Evolutionary conservation across 2,329 filamentous ascomycete species (phyloP).

Genomic region (Chaetomium sp.): DNA sequence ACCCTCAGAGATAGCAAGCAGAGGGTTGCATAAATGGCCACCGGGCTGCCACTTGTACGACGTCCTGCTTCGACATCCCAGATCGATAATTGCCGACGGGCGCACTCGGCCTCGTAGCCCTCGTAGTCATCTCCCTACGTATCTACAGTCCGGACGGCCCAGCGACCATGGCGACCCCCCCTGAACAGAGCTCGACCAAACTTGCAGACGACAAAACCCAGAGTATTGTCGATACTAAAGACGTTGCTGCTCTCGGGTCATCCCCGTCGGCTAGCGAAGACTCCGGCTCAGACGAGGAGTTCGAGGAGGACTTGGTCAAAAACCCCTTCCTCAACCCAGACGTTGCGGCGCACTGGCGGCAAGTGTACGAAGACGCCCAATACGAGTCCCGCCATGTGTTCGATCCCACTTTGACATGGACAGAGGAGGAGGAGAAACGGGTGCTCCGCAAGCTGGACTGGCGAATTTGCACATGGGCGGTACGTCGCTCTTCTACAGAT

Average conservation of each 20-base stretch:
- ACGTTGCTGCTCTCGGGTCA: constrained; percentile 5
- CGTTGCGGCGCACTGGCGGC: constrained; percentile 27
- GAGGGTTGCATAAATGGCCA: constrained; percentile 1
- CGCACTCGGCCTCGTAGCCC: not conserved
- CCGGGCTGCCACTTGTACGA: constrained; percentile 3
- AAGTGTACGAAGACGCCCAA: constrained; percentile 28
- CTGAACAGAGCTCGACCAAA: not conserved
- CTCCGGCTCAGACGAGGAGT: constrained; percentile 23
- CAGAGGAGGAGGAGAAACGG: constrained; percentile 30
- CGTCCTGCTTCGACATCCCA: not conserved
- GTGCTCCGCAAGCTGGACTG: constrained; percentile 53
- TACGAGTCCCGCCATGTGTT: constrained; percentile 24
- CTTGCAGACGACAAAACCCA: constrained; percentile 3
- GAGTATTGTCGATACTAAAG: constrained; percentile 6
- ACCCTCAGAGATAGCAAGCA: not conserved
- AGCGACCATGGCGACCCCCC: constrained; percentile 7
- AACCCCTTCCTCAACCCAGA: constrained; percentile 30
- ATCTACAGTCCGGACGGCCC: not conserved
- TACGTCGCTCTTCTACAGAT: constrained; percentile 31
- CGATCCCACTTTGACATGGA: constrained; percentile 29
- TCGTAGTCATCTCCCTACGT: not conserved
- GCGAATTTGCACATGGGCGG: constrained; percentile 46
- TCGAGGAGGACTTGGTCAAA: constrained; percentile 7
- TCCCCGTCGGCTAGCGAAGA: constrained; percentile 21
- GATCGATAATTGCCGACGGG: not conserved